Evolutionary conservation across 164 flowering plant genomes (phyloP).

Genomic region (Cinnamomum chago): DNA sequence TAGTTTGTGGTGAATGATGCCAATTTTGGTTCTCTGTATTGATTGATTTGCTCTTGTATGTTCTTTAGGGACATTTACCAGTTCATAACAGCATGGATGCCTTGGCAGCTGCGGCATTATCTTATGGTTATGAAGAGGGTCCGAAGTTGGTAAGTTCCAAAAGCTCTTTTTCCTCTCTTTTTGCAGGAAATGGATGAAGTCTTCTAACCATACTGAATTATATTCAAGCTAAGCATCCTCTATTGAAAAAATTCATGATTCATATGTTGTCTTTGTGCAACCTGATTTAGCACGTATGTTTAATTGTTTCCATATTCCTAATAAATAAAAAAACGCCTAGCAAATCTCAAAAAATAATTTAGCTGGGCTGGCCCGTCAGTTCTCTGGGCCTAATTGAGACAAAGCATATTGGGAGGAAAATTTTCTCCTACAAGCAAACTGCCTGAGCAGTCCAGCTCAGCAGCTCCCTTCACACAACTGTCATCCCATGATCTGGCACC

Average conservation of each 20-base stretch:
- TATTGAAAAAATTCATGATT: neutral
- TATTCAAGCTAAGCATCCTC: neutral
- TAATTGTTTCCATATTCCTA: too few relatives aligned
- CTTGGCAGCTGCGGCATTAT: constrained; percentile 84
- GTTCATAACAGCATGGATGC: constrained; percentile 99
- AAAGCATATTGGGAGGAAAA: too few relatives aligned
- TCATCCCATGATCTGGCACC: too few relatives aligned
- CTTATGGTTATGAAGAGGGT: constrained; percentile 74
- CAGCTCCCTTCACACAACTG: too few relatives aligned
- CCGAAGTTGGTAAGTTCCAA: constrained; percentile 67
- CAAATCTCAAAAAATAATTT: too few relatives aligned
- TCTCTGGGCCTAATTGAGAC: too few relatives aligned
- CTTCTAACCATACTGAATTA: constrained; percentile 1
- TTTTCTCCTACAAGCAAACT: too few relatives aligned
- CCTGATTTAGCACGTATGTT: too few relatives aligned
- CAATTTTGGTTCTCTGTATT: neutral
- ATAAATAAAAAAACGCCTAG: too few relatives aligned
- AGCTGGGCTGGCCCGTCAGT: too few relatives aligned
- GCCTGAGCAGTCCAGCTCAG: too few relatives aligned
- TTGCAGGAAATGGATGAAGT: neutral
- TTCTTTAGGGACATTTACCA: constrained; percentile 64
- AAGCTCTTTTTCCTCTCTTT: neutral
- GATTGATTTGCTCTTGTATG: constrained; percentile 1
- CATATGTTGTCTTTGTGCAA: neutral
- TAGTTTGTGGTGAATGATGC: neutral